phyloP scores from a whole-genome alignment of 208 protist genomes.

The Porcisia deanei region DNA sequence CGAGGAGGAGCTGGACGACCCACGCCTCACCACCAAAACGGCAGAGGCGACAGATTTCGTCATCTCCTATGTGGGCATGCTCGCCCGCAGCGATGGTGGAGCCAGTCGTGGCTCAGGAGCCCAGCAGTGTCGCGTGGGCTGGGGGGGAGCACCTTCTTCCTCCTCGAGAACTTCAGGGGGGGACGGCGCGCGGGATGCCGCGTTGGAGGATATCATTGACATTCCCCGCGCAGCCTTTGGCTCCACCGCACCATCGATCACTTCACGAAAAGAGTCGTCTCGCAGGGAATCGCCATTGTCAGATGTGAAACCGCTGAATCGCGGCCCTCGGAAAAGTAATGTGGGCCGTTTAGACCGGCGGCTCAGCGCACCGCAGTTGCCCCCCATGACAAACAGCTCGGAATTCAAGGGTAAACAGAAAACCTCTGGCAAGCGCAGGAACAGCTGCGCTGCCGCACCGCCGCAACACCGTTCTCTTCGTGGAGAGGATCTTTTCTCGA shows the following conservation, averaged over 20 bases:
- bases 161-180: slow-evolving; percentile 4
- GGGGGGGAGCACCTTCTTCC: slow-evolving; percentile 4
- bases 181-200: neutral
- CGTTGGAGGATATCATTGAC: slow-evolving; percentile 5
- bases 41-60: slow-evolving; percentile 47
- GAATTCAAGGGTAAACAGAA: neutral
- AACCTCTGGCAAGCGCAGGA: neutral
- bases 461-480: neutral
- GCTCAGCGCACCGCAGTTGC: slow-evolving; percentile 2
- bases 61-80: slow-evolving; percentile 33
- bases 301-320: neutral
- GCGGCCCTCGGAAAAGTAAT: slow-evolving; percentile 2
- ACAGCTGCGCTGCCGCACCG: neutral
- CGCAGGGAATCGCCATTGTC: neutral
- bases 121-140: neutral
- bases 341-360: neutral
- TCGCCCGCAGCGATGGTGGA: slow-evolving; percentile 9
- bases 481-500: neutral
- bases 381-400: neutral
- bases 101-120: neutral
- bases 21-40: slow-evolving; percentile 50
- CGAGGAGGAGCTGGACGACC: slow-evolving; percentile 40
- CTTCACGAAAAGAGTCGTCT: neutral
- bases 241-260: neutral
- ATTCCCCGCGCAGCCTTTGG: neutral